phyloP scores from a whole-genome alignment of 169 alveolate species.

The Cryptosporidium parvum region DNA sequence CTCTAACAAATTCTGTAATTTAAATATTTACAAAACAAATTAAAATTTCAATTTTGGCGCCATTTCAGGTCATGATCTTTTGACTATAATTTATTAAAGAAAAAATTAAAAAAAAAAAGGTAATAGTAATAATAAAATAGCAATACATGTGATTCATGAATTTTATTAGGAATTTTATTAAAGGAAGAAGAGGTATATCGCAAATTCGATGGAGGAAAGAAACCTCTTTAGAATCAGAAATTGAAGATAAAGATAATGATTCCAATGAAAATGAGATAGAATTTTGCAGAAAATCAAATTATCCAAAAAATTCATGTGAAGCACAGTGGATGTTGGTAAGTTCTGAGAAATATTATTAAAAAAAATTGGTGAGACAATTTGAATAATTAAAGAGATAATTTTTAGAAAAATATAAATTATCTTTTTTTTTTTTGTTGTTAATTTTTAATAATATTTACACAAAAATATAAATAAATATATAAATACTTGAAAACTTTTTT shows the following conservation, averaged over 20 bases:
- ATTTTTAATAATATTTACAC: background rate
- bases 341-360: background rate
- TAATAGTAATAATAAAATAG: background rate
- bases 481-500: background rate
- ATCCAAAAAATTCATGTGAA: slow-evolving; percentile 63
- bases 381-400: too few species aligned
- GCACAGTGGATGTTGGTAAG: slow-evolving; percentile 76
- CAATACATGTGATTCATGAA: background rate
- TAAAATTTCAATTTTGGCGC: background rate
- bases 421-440: background rate
- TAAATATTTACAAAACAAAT: too few species aligned
- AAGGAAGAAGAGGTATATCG: background rate
- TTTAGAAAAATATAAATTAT: background rate
- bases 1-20: too few species aligned
- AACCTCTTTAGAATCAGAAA: background rate
- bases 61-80: background rate
- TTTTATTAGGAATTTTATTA: background rate
- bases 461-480: background rate
- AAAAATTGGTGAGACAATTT: background rate
- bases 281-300: slow-evolving; percentile 22
- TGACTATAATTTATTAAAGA: background rate
- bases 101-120: background rate
- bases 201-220: background rate
- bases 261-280: background rate
- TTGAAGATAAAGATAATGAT: background rate